Percentiles rank a stretch among this genome's conserved stretches.
These are phyloP conservation scores for Ceratocystis diversiconidia DNA, from an alignment of 2,329 filamentous ascomycete species.

Conservation along the genomic window DNA sequence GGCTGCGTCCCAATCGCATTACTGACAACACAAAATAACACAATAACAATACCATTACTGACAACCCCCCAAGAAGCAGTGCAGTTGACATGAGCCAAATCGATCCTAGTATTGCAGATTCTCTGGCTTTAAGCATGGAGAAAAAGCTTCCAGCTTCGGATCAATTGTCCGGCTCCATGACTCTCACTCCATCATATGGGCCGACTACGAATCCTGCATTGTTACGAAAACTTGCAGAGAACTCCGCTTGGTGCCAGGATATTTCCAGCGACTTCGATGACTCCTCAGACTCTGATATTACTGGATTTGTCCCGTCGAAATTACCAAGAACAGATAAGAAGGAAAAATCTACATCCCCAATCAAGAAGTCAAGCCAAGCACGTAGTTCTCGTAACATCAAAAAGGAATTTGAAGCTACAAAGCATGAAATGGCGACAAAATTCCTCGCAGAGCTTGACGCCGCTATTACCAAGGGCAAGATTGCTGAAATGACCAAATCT, in stretches of 20 bases:
- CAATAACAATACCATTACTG: not conserved
- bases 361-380: conserved; percentile 24
- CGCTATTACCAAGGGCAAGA: conserved; percentile 44
- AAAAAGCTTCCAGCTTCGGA: not conserved
- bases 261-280: conserved; percentile 51
- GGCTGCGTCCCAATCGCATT: too few species aligned
- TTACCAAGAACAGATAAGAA: conserved; percentile 15
- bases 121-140: not conserved
- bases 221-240: conserved; percentile 38
- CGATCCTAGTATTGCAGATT: not conserved
- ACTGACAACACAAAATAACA: not conserved
- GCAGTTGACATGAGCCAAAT: not conserved
- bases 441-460: conserved; percentile 59
- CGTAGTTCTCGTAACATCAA: conserved; percentile 30
- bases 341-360: not conserved
- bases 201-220: conserved; percentile 29
- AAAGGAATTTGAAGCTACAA: conserved; percentile 48
- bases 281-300: conserved; percentile 36
- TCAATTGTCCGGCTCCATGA: not conserved
- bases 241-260: conserved; percentile 46
- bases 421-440: conserved; percentile 44
- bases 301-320: not conserved
- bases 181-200: not conserved
- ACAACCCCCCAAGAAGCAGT: not conserved
- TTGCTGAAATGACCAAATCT: conserved; percentile 41